These are phyloP conservation scores for Suillus hirtellus DNA, from an alignment of 768 basidiomycete genomes.

Conservation along the genomic window DNA sequence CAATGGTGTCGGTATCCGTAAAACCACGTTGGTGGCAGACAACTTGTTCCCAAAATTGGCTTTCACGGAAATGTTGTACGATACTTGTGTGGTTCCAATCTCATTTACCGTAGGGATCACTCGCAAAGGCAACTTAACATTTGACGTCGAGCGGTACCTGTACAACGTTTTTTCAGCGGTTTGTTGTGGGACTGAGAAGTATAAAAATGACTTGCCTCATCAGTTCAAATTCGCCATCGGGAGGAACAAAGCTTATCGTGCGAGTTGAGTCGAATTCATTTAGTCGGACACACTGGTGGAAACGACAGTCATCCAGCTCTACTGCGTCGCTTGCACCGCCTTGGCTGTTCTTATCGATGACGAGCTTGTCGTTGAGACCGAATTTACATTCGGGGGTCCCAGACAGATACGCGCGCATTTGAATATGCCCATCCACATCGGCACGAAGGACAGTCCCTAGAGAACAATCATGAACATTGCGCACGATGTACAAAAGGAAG, in stretches of 20 bases:
- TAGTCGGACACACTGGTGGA: conserved; percentile 96
- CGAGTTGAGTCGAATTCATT: conserved; percentile 93
- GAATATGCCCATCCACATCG: conserved; percentile 96
- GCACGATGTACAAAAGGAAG: not conserved
- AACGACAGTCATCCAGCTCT: conserved; percentile 96
- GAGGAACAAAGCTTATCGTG: conserved; percentile 96
- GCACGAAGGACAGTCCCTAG: conserved; percentile 88
- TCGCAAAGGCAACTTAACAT: conserved; percentile 91
- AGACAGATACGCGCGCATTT: conserved; percentile 96
- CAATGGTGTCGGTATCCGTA: conserved; percentile 94
- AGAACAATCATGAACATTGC: conserved; percentile 9
- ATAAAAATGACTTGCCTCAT: conserved; percentile 68
- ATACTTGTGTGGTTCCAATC: conserved; percentile 88
- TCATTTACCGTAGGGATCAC: conserved; percentile 91
- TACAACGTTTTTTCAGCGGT: conserved; percentile 3
- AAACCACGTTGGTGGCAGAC: conserved; percentile 87
- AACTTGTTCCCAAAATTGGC: conserved; percentile 91
- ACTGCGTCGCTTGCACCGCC: conserved; percentile 70
- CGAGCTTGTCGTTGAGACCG: conserved; percentile 96
- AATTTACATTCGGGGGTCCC: conserved; percentile 99
- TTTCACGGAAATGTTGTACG: conserved; percentile 86
- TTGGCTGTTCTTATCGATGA: conserved; percentile 80
- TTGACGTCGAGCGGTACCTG: conserved; percentile 94
- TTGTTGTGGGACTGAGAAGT: conserved; percentile 2
- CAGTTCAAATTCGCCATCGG: conserved; percentile 98